Conservation (phyloP, 2,329 filamentous ascomycete genomes). For the Mycosphaerelloides madeirae region DNA sequence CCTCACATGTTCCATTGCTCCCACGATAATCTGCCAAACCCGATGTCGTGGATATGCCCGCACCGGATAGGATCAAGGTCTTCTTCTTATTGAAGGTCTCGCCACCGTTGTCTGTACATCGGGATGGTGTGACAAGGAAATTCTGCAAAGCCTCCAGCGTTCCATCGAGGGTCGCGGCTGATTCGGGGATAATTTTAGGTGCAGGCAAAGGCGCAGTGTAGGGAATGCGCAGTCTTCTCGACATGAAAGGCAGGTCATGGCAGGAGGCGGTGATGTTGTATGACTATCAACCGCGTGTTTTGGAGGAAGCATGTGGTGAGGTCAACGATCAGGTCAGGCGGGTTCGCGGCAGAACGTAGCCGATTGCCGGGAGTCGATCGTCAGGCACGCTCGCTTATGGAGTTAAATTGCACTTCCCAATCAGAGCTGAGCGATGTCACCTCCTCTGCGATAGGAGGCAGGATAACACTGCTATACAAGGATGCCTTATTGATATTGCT, state of each 20-base stretch:
- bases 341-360: no score
- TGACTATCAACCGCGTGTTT: background rate
- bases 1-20: constrained; percentile 69
- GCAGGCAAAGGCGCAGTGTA: constrained; percentile 78
- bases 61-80: constrained; percentile 69
- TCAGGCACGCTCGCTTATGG: no score
- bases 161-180: constrained; percentile 64
- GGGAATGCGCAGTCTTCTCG: constrained; percentile 64
- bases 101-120: constrained; percentile 40
- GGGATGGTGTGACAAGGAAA: constrained; percentile 61
- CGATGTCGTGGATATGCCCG: constrained; percentile 88
- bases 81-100: constrained; percentile 35
- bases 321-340: no score
- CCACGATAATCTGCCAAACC: constrained; percentile 92
- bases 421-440: no score
- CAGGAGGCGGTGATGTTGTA: constrained; percentile 41
- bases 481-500: no score
- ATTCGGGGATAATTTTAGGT: constrained; percentile 67
- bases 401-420: no score
- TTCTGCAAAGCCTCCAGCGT: constrained; percentile 71
- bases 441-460: no score
- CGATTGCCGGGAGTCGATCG: no score
- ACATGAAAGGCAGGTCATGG: background rate
- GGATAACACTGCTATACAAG: no score
- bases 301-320: constrained; percentile 1